These are phyloP conservation scores for Nymphaea colorata DNA, from an alignment of 164 flowering plant genomes.

Conservation along the genomic window DNA sequence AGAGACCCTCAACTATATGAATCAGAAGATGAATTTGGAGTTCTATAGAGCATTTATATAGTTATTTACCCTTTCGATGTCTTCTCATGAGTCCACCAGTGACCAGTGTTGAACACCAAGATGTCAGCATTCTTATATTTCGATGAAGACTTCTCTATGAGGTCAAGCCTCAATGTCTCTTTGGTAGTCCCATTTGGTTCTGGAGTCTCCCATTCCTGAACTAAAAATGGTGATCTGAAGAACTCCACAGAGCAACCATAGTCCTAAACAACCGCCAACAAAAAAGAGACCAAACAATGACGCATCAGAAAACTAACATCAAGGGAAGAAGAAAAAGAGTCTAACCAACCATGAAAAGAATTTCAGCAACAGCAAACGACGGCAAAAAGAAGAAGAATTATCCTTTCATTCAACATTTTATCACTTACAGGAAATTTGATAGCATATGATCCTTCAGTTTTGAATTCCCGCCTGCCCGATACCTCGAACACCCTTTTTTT, in stretches of 20 bases:
- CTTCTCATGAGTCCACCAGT: constrained; percentile 99
- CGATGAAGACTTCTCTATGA: constrained; percentile 41
- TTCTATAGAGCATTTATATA: too few relatives aligned
- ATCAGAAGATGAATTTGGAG: too few relatives aligned
- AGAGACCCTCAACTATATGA: too few relatives aligned
- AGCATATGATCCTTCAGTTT: constrained; percentile 63
- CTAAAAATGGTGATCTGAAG: constrained; percentile 81
- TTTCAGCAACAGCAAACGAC: constrained; percentile 1
- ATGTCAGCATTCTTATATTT: constrained; percentile 70
- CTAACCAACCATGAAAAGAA: neutral
- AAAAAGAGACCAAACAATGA: neutral
- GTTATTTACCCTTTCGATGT: constrained; percentile 66
- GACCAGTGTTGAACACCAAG: constrained; percentile 89
- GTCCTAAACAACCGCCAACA: constrained; percentile 35
- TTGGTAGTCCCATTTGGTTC: constrained; percentile 57
- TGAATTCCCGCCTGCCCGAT: constrained; percentile 55
- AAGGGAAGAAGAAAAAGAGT: neutral
- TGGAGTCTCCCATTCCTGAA: constrained; percentile 65
- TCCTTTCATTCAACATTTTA: neutral
- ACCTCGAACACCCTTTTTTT: constrained; percentile 72
- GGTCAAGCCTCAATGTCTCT: constrained; percentile 83
- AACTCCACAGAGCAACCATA: constrained; percentile 78
- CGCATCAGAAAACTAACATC: neutral
- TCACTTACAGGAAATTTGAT: constrained; percentile 56
- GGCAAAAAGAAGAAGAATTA: neutral